Conservation (phyloP, 768 basidiomycete genomes). For the Phanerochaete sordida region DNA sequence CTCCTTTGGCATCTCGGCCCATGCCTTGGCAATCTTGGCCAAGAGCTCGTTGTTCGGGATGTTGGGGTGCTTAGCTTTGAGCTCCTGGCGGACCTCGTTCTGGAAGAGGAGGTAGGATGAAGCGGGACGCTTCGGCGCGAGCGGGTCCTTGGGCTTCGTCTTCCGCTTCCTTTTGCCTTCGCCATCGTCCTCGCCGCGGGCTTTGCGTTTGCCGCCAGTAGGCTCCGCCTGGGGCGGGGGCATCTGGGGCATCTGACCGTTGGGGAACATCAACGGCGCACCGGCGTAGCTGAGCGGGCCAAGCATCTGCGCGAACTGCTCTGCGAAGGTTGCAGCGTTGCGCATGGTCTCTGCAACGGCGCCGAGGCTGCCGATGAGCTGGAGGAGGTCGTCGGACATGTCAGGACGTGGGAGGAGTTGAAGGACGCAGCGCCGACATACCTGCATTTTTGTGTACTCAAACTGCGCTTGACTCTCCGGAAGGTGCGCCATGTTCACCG, state of each 20-base stretch:
- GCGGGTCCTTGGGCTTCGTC: constrained; percentile 80
- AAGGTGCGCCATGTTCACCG: constrained; percentile 16
- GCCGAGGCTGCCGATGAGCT: constrained; percentile 56
- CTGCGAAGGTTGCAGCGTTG: constrained; percentile 56
- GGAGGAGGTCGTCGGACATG: not conserved
- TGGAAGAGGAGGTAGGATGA: constrained; percentile 95
- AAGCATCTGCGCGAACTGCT: constrained; percentile 52
- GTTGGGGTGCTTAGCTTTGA: constrained; percentile 62
- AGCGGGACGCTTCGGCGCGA: constrained; percentile 91
- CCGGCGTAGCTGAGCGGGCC: constrained; percentile 30
- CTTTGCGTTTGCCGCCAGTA: constrained; percentile 53
- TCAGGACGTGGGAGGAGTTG: not conserved
- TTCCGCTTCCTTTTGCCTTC: constrained; percentile 45
- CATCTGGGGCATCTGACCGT: constrained; percentile 18
- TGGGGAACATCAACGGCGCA: constrained; percentile 9
- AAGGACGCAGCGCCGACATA: constrained; percentile 7
- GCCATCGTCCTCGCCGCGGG: constrained; percentile 15
- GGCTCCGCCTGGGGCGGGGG: constrained; percentile 17
- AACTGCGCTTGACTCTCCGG: constrained; percentile 22
- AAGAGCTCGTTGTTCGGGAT: constrained; percentile 73
- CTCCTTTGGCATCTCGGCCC: constrained; percentile 63
- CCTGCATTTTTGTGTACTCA: constrained; percentile 30
- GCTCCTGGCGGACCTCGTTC: constrained; percentile 77
- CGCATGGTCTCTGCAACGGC: constrained; percentile 63
- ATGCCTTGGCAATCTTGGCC: constrained; percentile 65